Evolutionary conservation across 2,329 filamentous ascomycete genomes (phyloP).

Genomic region (Dactylellina sp.): DNA sequence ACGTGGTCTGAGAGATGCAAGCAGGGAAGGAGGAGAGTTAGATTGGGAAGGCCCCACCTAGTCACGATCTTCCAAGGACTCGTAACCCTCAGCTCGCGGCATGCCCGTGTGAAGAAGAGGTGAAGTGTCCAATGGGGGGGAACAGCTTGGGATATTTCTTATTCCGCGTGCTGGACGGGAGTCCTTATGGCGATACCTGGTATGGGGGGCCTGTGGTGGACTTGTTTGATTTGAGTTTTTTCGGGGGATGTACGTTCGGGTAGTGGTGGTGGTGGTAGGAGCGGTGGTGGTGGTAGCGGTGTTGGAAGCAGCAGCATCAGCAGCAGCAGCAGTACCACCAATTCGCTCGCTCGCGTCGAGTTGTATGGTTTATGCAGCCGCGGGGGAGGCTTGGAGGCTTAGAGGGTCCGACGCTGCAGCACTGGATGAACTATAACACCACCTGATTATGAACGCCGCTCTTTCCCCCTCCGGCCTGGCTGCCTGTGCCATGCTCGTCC

Average conservation of each 20-base stretch:
- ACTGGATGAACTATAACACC: conserved; percentile 28
- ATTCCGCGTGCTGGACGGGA: conserved; percentile 10
- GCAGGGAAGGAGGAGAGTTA: conserved; percentile 25
- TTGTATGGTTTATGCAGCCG: conserved; percentile 48
- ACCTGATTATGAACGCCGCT: conserved; percentile 53
- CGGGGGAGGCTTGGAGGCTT: conserved; percentile 51
- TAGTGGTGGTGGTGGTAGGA: conserved; percentile 7
- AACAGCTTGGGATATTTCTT: conserved; percentile 41
- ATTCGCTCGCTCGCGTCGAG: conserved; percentile 53
- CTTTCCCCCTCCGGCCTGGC: conserved; percentile 29
- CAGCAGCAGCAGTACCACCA: too few relatives aligned
- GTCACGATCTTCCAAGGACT: conserved; percentile 53
- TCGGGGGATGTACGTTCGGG: conserved; percentile 40
- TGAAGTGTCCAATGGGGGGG: conserved; percentile 46
- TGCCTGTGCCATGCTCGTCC: conserved; percentile 8
- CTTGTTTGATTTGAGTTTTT: conserved; percentile 26
- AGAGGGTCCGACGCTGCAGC: too few relatives aligned
- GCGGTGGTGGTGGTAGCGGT: conserved; percentile 18
- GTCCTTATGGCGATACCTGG: conserved; percentile 6
- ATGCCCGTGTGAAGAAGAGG: conserved; percentile 51
- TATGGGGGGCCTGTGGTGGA: too few relatives aligned
- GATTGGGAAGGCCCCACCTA: conserved; percentile 45
- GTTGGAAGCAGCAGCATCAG: conserved; percentile 17
- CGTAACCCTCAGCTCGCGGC: conserved; percentile 54
- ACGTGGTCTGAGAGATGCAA: conserved; percentile 54